Percentiles rank a stretch among this genome's conserved stretches.
phyloP scores from a whole-genome alignment of 2,329 filamentous ascomycete genomes.

The Pyrenophora teres region DNA sequence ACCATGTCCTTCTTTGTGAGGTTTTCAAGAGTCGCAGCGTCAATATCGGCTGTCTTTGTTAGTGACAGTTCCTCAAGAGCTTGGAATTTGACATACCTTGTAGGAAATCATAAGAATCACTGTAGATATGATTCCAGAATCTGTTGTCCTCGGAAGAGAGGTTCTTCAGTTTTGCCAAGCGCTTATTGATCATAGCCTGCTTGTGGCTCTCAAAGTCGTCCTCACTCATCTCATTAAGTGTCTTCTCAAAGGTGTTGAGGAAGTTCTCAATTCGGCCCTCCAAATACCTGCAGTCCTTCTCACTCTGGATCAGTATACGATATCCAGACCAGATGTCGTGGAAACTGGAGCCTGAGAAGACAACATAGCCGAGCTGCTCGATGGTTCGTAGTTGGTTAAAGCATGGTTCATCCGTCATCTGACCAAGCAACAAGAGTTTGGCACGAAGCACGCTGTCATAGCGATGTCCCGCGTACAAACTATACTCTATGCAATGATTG shows the following conservation, averaged over 20 bases:
- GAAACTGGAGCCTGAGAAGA: slow-evolving; percentile 78
- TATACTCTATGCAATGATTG: slow-evolving; percentile 59
- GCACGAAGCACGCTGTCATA: slow-evolving; percentile 72
- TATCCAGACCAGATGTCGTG: slow-evolving; percentile 78
- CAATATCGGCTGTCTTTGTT: slow-evolving; percentile 64
- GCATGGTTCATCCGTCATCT: slow-evolving; percentile 89
- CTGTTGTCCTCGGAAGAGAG: slow-evolving; percentile 80
- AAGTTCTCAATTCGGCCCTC: slow-evolving; percentile 89
- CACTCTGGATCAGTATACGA: slow-evolving; percentile 90
- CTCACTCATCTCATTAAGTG: slow-evolving; percentile 75
- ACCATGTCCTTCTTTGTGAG: slow-evolving; percentile 81
- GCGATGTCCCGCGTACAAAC: slow-evolving; percentile 50
- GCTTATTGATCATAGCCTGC: slow-evolving; percentile 82
- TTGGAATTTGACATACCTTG: slow-evolving; percentile 63
- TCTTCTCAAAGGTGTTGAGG: slow-evolving; percentile 68
- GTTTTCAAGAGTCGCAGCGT: slow-evolving; percentile 73
- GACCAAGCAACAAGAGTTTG: slow-evolving; percentile 79
- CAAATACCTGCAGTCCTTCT: slow-evolving; percentile 80
- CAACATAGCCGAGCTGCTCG: slow-evolving; percentile 95
- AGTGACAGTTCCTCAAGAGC: background rate
- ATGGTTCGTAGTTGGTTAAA: slow-evolving; percentile 96
- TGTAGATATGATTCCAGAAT: slow-evolving; percentile 83
- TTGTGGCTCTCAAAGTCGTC: slow-evolving; percentile 90
- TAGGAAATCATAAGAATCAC: slow-evolving; percentile 88
- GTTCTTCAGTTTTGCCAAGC: slow-evolving; percentile 91